Percentiles rank a stretch among this genome's conserved stretches.
These are phyloP conservation scores for Craspedostauros australis DNA, from an alignment of 108 stramenopile genomes.

Conservation along the genomic window DNA sequence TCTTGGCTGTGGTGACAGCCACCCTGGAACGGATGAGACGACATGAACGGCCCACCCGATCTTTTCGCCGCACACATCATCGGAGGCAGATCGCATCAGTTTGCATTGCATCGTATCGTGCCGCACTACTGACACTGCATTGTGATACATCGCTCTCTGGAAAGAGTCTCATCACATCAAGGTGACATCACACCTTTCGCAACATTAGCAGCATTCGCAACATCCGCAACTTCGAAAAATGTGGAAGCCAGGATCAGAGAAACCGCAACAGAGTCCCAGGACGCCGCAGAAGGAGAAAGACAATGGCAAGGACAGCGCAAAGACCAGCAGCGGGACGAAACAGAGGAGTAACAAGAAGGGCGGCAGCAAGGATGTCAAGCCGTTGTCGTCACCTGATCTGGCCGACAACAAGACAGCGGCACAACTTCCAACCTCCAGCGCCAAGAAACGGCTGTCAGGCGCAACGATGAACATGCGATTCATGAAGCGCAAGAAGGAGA, in stretches of 20 bases:
- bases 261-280: slow-evolving; percentile 16
- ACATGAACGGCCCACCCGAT: no score
- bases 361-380: not conserved
- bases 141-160: no score
- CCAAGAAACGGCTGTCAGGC: slow-evolving; percentile 54
- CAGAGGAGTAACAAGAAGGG: not conserved
- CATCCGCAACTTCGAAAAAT: slow-evolving; percentile 21
- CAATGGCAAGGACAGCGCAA: slow-evolving; percentile 4
- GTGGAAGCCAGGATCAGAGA: slow-evolving; percentile 69
- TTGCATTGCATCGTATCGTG: no score
- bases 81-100: no score
- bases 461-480: slow-evolving; percentile 85
- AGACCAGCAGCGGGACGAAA: not conserved
- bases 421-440: not conserved
- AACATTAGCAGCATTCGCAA: no score
- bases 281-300: not conserved
- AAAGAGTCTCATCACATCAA: no score
- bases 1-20: no score
- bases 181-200: no score
- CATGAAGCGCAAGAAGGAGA: slow-evolving; percentile 61
- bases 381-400: not conserved
- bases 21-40: no score
- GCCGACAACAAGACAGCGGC: not conserved
- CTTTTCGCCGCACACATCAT: no score
- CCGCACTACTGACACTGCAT: no score